Conservation (phyloP, 2,329 filamentous ascomycete genomes). For the Hypoxylon sp. region DNA sequence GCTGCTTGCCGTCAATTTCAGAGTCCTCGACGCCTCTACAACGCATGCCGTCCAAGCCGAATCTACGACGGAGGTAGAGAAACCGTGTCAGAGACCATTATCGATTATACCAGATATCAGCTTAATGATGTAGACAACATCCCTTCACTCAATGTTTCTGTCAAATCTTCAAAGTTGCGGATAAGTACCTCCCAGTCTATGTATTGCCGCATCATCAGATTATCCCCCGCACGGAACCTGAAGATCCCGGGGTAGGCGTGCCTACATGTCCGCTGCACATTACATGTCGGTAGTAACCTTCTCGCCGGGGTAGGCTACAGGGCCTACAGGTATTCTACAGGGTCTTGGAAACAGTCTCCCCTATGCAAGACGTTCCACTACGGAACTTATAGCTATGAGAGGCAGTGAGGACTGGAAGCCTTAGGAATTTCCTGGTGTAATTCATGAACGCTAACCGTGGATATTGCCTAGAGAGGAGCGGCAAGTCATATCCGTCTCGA, state of each 20-base stretch:
- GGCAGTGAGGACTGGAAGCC: not conserved
- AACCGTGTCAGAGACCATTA: no score
- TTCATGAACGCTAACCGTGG: not conserved
- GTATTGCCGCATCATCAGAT: no score
- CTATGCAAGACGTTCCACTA: not conserved
- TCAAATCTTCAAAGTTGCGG: no score
- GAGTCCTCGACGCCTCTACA: slow-evolving; percentile 2
- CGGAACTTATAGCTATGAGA: not conserved
- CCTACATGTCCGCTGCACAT: no score
- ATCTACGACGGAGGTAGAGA: no score
- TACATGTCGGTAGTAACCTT: not conserved
- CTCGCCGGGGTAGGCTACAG: not conserved
- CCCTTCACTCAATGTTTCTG: no score
- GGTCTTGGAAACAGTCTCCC: not conserved
- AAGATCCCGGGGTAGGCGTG: no score
- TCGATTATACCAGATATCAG: not conserved
- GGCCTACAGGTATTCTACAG: not conserved
- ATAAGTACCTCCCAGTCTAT: no score
- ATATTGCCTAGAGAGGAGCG: not conserved
- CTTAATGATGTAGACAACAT: no score
- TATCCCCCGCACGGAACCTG: no score
- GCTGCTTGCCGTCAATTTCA: not conserved
- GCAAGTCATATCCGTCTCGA: not conserved
- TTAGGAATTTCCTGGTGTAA: not conserved
- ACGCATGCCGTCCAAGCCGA: no score